Base-by-base conservation (phyloP, 2,329 filamentous ascomycete species). In the Hypoxylon sp. region DNA sequence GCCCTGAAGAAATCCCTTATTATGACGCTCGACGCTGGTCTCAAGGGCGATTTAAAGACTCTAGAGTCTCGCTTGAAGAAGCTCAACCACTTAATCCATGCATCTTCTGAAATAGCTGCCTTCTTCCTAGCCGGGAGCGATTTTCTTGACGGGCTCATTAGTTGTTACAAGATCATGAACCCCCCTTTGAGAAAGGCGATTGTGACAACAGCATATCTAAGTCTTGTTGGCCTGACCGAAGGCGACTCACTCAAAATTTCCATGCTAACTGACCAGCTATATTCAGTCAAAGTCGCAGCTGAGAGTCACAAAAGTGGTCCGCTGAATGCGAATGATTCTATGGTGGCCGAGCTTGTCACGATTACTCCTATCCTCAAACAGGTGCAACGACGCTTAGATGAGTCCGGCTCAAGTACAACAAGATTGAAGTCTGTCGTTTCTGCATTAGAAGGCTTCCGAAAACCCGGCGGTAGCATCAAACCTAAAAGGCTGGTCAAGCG, bases 51-150 rank as follows among this genome's bases (percentile, higher is more conserved):
- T 58, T 80, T 91, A 3, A 85, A 84, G 42, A 79, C 81, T 5
- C 83, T 88, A 0, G 88, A 92, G 74, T 77, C 79, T 1, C 82
- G 82, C 0, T 81, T 94, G 33, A 83, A 84, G 51, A 82, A 82
- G 9, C 76, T 93, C n/a, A 92, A 89, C 65, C 84, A 88, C 54
- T 80, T 94, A 3, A 80, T 94, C 4, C 85, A 88, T 72, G 83
- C 83, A 5, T 93, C 90, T 4, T 83, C 88, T 0, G 82, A 85
- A 19, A 82, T 84, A 0, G 87, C 86, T 19, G 81, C 83, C 1
- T 83, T 92, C 72, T 90, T 97, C 74, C 87, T 97, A 73, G 92
- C 92, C 0, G 95, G 95, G 0, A 94, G 92, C 55, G 95, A 98
- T 80, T 95, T 96, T 73, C 80, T 97, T 19, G 95, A 98, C 77